Evolutionary conservation across 768 basidiomycete genomes (phyloP), one percentile per base, ranked within the genome.

Genomic region (Suillus brevipes): DNA sequence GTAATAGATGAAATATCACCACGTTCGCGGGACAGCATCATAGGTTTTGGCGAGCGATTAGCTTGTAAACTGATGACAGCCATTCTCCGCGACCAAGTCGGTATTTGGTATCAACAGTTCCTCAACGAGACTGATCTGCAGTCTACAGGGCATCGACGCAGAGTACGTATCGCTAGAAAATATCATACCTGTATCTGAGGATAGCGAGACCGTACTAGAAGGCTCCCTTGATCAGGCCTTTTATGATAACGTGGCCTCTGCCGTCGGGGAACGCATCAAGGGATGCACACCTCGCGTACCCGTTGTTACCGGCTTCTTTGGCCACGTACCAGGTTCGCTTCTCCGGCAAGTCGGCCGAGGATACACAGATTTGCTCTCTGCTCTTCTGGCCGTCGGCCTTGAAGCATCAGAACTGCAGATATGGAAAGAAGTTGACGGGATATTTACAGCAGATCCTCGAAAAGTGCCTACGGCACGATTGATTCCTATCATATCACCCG

Each of bases 351-450:
- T 99, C 36, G 97, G 97, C 6, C 85, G 97, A 64, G 97, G 97
- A 0, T 99, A 99, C 80, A 99, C 96, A 2, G 97, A 99, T 76
- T 85, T 99, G n/a, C 89, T 95, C 62, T 89, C 97, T 2, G 95
- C 97, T 0, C 81, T 99, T 7, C 90, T 97, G 31, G 91, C 97
- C 0, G 97, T 94, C 12, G 97, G 97, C 3, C 83, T 98, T 12
- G 79, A 84, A 8, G 96, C 97, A 0, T 83, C 91, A 3, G 97
- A 99, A 76, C 84, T 99, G 38, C 97, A 99, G 78, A 96, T 99
- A 59, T 99, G 97, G 97, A 99, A 99, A 78, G 97, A 99, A 74
- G 94, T 98, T 40, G 97, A 99, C 71, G 97, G 97, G 2, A 97
- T 99, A 72, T 99, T 99, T 80, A 97, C 97, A 8, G 97, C 97